phyloP scores from a whole-genome alignment of 495 filamentous ascomycete genomes.

The Aspergillus sclerotioniger region DNA sequence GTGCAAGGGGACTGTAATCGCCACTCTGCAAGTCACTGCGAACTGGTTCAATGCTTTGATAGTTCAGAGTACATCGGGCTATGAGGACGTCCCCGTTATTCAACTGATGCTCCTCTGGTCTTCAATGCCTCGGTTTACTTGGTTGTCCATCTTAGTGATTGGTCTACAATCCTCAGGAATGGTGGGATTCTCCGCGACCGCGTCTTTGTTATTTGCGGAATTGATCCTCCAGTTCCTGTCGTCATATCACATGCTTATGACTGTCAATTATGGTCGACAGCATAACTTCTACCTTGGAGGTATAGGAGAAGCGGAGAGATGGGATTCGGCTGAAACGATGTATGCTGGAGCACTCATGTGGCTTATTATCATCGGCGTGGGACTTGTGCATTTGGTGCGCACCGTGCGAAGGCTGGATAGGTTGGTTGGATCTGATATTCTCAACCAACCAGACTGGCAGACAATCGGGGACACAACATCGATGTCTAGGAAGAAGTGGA shows the following conservation, averaged over 20 bases:
- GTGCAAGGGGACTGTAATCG: conserved; percentile 15
- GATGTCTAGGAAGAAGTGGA: neutral
- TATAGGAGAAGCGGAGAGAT: conserved; percentile 14
- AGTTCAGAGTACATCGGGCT: conserved; percentile 13
- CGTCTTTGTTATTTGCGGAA: conserved; percentile 16
- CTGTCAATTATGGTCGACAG: conserved; percentile 18
- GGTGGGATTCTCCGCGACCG: neutral
- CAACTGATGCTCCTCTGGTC: conserved; percentile 21
- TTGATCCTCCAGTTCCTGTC: conserved; percentile 16
- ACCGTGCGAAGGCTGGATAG: conserved; percentile 2
- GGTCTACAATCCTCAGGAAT: conserved; percentile 6
- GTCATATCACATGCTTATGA: conserved; percentile 16
- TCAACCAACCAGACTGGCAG: neutral
- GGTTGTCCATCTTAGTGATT: conserved; percentile 12
- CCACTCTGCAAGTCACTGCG: conserved; percentile 14
- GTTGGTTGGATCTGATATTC: neutral
- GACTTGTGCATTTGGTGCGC: conserved; percentile 2
- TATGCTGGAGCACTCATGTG: conserved; percentile 15
- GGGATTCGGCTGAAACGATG: conserved; percentile 3
- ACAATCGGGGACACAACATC: neutral
- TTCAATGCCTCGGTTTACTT: conserved; percentile 17
- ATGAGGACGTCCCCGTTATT: conserved; percentile 10
- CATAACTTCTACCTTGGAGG: conserved; percentile 19
- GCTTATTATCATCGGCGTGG: conserved; percentile 3
- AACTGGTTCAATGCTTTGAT: conserved; percentile 11